These are phyloP conservation scores for Teratosphaeria pseudoeucalypti DNA, from an alignment of 2,329 filamentous ascomycete genomes.

Conservation along the genomic window DNA sequence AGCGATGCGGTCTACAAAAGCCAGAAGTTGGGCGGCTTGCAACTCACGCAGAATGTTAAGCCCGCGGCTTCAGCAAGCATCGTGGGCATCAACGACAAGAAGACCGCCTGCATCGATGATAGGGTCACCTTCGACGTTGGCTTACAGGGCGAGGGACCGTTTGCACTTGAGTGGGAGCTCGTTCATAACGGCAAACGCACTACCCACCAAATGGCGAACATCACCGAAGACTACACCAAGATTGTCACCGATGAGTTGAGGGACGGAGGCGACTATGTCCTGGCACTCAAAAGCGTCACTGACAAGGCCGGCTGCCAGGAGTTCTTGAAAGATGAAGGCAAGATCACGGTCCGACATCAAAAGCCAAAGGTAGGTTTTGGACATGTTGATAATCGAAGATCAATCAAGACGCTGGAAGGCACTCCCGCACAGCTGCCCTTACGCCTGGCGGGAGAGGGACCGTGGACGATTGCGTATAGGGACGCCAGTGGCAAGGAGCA, in stretches of 20 bases:
- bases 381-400: conserved; percentile 67
- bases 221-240: conserved; percentile 52
- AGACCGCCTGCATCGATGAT: conserved; percentile 74
- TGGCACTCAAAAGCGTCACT: conserved; percentile 75
- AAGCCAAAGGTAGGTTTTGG: conserved; percentile 81
- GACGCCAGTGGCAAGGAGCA: conserved; percentile 28
- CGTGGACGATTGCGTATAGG: conserved; percentile 71
- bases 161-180: conserved; percentile 83
- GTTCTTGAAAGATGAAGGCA: conserved; percentile 71
- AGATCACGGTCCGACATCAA: conserved; percentile 78
- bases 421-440: conserved; percentile 66
- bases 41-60: conserved; percentile 79
- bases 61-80: conserved; percentile 73
- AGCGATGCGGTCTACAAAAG: conserved; percentile 71
- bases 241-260: conserved; percentile 66
- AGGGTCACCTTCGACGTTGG: conserved; percentile 62
- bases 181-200: conserved; percentile 79
- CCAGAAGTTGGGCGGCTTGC: conserved; percentile 48
- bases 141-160: conserved; percentile 75
- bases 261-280: conserved; percentile 80
- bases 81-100: conserved; percentile 46
- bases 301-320: conserved; percentile 81
- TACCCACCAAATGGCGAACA: conserved; percentile 53
- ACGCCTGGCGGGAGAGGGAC: conserved; percentile 68
- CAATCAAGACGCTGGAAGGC: conserved; percentile 65